Evolutionary conservation across 257 asterid genomes (phyloP).

Genomic region (Apocynum venetum): DNA sequence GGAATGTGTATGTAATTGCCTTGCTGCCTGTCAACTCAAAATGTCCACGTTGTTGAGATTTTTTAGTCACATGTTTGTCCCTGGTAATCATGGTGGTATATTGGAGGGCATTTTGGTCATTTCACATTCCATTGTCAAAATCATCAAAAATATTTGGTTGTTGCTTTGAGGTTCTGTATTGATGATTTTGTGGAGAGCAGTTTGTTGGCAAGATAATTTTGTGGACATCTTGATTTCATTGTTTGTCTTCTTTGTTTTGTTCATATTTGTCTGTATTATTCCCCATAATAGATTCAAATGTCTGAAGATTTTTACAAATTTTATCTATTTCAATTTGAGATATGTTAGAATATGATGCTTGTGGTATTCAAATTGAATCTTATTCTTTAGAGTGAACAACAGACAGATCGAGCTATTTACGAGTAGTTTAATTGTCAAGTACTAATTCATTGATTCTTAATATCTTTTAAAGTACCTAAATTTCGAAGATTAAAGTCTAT

Average conservation of each 20-base stretch:
- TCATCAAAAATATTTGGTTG: not conserved
- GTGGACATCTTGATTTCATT: constrained; percentile 7
- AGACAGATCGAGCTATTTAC: too few species aligned
- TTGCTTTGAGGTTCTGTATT: not conserved
- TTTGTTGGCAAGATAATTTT: not conserved
- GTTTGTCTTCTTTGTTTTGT: not conserved
- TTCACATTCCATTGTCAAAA: not conserved
- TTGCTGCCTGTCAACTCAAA: constrained; percentile 5
- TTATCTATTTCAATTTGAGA: not conserved
- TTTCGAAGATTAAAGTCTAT: too few species aligned
- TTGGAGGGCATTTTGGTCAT: constrained; percentile 39
- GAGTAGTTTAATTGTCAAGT: too few species aligned
- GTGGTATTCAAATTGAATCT: not conserved
- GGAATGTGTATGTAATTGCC: constrained; percentile 22
- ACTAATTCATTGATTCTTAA: too few species aligned
- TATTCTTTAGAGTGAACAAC: not conserved
- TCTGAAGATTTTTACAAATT: not conserved
- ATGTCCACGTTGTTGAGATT: constrained; percentile 12
- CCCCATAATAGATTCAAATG: not conserved
- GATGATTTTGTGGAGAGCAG: not conserved
- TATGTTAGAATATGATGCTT: not conserved
- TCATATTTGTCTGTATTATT: not conserved
- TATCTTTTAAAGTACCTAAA: too few species aligned
- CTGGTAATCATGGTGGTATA: constrained; percentile 22
- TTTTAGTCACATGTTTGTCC: constrained; percentile 20